Percentiles rank a stretch among this genome's conserved stretches.
These are phyloP conservation scores for Carallia pectinifolia DNA, from an alignment of 345 rosid species.

Conservation along the genomic window DNA sequence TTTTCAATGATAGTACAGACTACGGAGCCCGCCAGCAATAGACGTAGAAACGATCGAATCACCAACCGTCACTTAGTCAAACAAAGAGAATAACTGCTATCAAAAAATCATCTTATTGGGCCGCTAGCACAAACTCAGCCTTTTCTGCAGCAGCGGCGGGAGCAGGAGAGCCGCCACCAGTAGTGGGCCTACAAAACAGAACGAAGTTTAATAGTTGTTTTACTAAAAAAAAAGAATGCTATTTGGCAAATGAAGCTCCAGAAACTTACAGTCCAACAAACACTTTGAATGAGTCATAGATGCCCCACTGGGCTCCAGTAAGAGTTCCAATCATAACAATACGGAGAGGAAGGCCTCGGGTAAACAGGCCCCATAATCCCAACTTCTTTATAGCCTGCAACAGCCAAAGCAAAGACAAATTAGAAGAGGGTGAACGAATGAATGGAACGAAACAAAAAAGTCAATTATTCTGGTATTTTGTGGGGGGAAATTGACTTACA, in stretches of 20 bases:
- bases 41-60: constrained; percentile 4
- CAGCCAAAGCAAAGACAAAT: constrained; percentile 7
- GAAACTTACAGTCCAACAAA: constrained; percentile 87
- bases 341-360: constrained; percentile 93
- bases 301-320: constrained; percentile 90
- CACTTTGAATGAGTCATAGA: constrained; percentile 92
- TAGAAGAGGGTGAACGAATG: neutral
- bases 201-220: neutral
- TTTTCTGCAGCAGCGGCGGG: constrained; percentile 42
- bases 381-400: constrained; percentile 75
- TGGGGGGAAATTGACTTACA: constrained; percentile 44
- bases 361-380: constrained; percentile 76
- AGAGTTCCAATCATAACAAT: constrained; percentile 96
- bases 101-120: neutral
- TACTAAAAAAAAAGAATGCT: neutral
- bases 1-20: constrained; percentile 16
- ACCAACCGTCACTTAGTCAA: constrained; percentile 11
- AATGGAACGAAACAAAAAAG: neutral
- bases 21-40: neutral
- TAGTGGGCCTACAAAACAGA: constrained; percentile 49
- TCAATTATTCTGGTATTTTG: neutral
- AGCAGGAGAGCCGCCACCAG: constrained; percentile 41
- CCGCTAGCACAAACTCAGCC: constrained; percentile 23
- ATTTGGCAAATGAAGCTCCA: constrained; percentile 3
- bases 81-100: neutral